phyloP scores from a whole-genome alignment of 148 eudicot species.

The Hydrangea macrophylla region DNA sequence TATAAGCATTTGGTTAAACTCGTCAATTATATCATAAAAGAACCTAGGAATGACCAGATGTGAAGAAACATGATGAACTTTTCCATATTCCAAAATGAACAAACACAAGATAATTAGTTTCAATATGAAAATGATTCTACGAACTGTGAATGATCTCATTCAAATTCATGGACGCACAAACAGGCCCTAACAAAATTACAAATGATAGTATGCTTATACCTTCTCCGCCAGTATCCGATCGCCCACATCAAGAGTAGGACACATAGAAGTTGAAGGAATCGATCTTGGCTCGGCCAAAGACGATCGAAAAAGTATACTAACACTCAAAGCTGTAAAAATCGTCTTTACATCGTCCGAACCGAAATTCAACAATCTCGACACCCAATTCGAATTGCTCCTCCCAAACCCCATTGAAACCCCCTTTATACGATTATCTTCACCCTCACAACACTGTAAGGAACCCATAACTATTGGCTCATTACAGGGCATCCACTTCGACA shows the following conservation, averaged over 20 bases:
- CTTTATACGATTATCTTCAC: conserved; percentile 5
- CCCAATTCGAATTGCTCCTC: conserved; percentile 32
- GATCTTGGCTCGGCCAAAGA: conserved; percentile 70
- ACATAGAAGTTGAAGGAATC: conserved; percentile 71
- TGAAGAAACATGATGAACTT: no score
- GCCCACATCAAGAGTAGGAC: conserved; percentile 63
- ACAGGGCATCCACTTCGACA: conserved; percentile 63
- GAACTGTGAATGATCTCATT: no score
- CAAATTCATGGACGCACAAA: no score
- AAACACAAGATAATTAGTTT: no score
- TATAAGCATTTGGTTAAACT: no score
- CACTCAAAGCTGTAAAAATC: conserved; percentile 59
- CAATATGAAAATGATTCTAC: no score
- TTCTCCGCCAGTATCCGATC: conserved; percentile 72
- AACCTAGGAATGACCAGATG: no score
- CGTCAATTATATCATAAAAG: no score
- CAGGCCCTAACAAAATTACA: no score
- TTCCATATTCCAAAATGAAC: no score
- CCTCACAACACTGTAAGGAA: conserved; percentile 9
- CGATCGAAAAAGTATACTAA: conserved; percentile 48
- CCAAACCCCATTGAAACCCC: conserved; percentile 9
- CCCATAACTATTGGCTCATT: conserved; percentile 48
- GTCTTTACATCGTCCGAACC: conserved; percentile 70
- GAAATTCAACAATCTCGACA: conserved; percentile 36
- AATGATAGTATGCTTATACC: conserved; percentile 29